phyloP scores from a whole-genome alignment of 2,329 filamentous ascomycete species.

The Monilinia fructicola region DNA sequence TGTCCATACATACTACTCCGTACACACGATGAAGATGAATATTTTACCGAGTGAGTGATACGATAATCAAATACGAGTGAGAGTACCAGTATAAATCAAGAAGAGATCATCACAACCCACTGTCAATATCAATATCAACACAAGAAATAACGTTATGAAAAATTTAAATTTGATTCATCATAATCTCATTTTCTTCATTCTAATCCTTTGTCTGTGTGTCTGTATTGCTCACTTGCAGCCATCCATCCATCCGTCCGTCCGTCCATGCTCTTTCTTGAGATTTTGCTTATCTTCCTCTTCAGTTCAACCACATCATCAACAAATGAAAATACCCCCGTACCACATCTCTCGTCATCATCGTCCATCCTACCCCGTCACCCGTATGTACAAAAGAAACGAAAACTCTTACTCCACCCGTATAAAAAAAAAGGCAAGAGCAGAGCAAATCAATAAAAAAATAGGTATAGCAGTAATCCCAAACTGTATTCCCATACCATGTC shows the following conservation, averaged over 20 bases:
- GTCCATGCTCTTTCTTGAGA: slow-evolving; percentile 11
- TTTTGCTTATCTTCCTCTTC: not conserved
- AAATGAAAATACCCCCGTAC: not conserved
- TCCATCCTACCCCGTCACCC: not conserved
- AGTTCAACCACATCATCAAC: slow-evolving; percentile 1
- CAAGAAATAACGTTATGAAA: too few species aligned
- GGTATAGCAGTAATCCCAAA: slow-evolving; percentile 20
- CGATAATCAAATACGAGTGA: too few species aligned
- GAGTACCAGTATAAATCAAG: too few species aligned
- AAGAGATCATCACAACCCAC: not conserved
- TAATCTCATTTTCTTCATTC: slow-evolving; percentile 17
- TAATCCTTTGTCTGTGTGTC: not conserved
- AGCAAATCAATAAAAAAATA: slow-evolving; percentile 13
- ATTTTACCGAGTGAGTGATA: too few species aligned
- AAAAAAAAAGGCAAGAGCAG: slow-evolving; percentile 3
- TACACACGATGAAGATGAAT: too few species aligned
- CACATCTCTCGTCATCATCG: not conserved
- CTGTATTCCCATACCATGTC: slow-evolving; percentile 15
- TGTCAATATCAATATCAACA: not conserved
- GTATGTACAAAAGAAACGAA: slow-evolving; percentile 14
- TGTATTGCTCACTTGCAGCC: slow-evolving; percentile 10
- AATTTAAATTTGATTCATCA: slow-evolving; percentile 3
- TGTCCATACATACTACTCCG: too few species aligned
- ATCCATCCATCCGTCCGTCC: too few species aligned
- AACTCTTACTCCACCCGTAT: not conserved